phyloP scores from a whole-genome alignment of 2,329 filamentous ascomycete genomes.

The Penicillium hordei region DNA sequence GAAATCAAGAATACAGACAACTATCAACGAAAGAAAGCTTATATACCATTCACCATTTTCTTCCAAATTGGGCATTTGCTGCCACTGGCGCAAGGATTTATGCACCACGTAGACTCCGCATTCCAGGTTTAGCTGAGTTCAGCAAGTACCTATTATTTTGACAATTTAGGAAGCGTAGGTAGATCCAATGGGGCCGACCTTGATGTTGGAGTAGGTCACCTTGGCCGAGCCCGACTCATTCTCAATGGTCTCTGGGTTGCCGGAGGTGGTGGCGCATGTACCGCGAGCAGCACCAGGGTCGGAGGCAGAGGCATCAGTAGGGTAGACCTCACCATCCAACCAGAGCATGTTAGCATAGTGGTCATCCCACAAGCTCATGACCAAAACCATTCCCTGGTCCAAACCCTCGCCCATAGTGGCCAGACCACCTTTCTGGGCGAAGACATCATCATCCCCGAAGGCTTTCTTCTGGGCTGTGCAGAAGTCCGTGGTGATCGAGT shows the following conservation, averaged over 20 bases:
- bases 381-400: constrained; percentile 61
- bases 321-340: constrained; percentile 66
- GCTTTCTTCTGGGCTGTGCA: constrained; percentile 57
- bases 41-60: neutral
- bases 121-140: neutral
- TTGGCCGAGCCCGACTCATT: constrained; percentile 47
- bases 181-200: constrained; percentile 57
- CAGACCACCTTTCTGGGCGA: constrained; percentile 57
- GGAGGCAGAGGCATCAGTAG: constrained; percentile 46
- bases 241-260: constrained; percentile 55
- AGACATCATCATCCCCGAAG: constrained; percentile 57
- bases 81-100: neutral
- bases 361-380: constrained; percentile 64
- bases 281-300: constrained; percentile 55
- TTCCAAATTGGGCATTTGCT: neutral
- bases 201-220: constrained; percentile 62
- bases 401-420: constrained; percentile 57
- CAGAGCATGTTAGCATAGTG: constrained; percentile 70
- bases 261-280: constrained; percentile 54
- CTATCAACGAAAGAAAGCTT: neutral
- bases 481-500: constrained; percentile 58
- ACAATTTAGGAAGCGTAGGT: constrained; percentile 43
- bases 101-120: neutral
- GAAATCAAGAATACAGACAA: constrained; percentile 4
- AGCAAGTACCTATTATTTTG: neutral